Conservation (phyloP, 495 filamentous ascomycete species). For the Bombardia bombarda region DNA sequence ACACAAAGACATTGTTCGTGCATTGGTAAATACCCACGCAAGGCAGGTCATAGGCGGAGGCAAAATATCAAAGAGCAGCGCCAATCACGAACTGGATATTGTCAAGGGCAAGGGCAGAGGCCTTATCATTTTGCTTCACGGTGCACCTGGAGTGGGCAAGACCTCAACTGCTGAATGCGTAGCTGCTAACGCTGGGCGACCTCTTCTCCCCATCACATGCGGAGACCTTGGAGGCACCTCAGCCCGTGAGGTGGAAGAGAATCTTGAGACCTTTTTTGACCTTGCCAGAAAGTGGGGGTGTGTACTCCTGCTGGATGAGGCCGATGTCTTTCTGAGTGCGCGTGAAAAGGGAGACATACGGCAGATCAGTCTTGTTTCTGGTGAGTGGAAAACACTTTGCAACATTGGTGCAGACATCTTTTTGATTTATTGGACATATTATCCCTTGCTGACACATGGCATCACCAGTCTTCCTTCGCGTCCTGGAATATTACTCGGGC, state of each 20-base stretch:
- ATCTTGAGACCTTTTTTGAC: constrained; percentile 40
- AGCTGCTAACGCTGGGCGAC: constrained; percentile 39
- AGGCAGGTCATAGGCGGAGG: too few species aligned
- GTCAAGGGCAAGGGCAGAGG: constrained; percentile 50
- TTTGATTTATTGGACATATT: too few species aligned
- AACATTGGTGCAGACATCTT: too few species aligned
- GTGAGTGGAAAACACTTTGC: too few species aligned
- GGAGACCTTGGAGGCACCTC: constrained; percentile 48
- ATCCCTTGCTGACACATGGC: neutral
- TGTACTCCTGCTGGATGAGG: constrained; percentile 47
- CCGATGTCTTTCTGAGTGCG: constrained; percentile 44
- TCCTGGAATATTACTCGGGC: constrained; percentile 45
- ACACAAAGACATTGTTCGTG: neutral
- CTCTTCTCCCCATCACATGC: constrained; percentile 47
- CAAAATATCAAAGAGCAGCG: too few species aligned
- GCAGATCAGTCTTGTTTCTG: constrained; percentile 33
- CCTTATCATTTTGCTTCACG: constrained; percentile 43
- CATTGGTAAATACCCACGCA: neutral
- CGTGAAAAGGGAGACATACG: constrained; percentile 4
- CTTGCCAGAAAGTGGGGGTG: constrained; percentile 48
- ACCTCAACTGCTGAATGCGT: constrained; percentile 50
- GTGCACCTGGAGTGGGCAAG: constrained; percentile 53
- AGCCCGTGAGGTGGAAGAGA: constrained; percentile 25
- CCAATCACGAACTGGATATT: constrained; percentile 47
- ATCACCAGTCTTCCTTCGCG: constrained; percentile 36